Conservation (phyloP, 768 basidiomycete species). For the Leucosporidium creatinivorum region DNA sequence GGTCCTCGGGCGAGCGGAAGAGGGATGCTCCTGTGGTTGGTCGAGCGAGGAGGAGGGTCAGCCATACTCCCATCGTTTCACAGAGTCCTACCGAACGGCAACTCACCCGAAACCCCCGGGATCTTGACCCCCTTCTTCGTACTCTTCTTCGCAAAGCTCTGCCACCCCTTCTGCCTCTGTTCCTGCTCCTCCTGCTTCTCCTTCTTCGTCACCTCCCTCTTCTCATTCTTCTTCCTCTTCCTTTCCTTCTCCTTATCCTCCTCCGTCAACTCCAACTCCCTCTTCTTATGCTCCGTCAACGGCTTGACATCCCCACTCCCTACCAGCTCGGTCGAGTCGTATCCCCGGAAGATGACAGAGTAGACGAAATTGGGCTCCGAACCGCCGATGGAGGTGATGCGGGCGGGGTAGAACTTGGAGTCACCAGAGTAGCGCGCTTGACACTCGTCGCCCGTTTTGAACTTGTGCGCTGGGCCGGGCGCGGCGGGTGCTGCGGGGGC, state of each 20-base stretch:
- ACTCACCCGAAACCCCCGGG: constrained; percentile 57
- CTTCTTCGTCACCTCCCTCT: constrained; percentile 74
- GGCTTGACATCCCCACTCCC: constrained; percentile 41
- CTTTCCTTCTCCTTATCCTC: constrained; percentile 66
- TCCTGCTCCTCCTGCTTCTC: constrained; percentile 82
- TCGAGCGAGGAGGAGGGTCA: too few species aligned
- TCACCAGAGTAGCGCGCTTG: constrained; percentile 79
- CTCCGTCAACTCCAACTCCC: constrained; percentile 55
- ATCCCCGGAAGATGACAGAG: constrained; percentile 83
- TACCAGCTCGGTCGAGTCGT: constrained; percentile 82
- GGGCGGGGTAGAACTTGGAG: constrained; percentile 78
- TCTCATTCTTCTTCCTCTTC: constrained; percentile 94
- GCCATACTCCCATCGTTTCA: too few species aligned
- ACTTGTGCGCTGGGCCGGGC: constrained; percentile 35
- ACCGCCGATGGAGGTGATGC: constrained; percentile 76
- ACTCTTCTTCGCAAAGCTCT: constrained; percentile 89
- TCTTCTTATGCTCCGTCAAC: constrained; percentile 54
- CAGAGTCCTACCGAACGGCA: too few species aligned
- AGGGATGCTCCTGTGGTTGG: constrained; percentile 67
- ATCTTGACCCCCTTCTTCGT: constrained; percentile 89
- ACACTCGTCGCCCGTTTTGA: constrained; percentile 76
- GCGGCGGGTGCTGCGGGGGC: neutral
- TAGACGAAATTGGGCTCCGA: constrained; percentile 73
- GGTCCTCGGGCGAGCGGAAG: constrained; percentile 76
- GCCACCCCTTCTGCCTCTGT: constrained; percentile 78